Base-by-base conservation (phyloP, 1,139 yeast genomes). In the Kodamaea suecica region DNA sequence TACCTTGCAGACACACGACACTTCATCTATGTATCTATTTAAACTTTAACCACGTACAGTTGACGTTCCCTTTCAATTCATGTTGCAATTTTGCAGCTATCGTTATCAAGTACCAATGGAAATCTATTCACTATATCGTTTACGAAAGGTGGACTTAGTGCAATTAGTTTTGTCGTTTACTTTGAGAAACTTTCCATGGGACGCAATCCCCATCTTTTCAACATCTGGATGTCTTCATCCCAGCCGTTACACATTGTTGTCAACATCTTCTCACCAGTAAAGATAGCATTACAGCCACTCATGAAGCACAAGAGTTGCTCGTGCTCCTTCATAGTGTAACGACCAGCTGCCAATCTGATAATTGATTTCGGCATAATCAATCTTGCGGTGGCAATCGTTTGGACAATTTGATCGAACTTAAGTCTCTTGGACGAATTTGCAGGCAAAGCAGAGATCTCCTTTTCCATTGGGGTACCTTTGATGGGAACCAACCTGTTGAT, bases 171-270 rank as follows among this genome's bases (percentile, higher is more conserved):
- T 10, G 81, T 71, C 9, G 9, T 6, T 9, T 19, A 19, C 28
- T 25, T 25, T 4, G 28, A 25, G 17, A 25, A 25, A 25, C 28
- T 25, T 54, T 76, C 66, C 85, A 83, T 78, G 25, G 88, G 87
- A 43, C 57, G 64, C 48, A 82, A 56, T 0, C 94, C 94, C 92
- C 92, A 84, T 47, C 72, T 75, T 3, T 58, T 55, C 26, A 84
- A 61, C 86, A 84, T 77, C 7, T 59, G 70, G 44, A 72, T 80
- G 53, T 84, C 94, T 52, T 83, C 92, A 33, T 83, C 87, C 92
- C 92, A 84, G 3, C 88, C 90, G 44, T 78, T 80, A 54, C 94
- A 84, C 80, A 80, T 78, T 3, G 94, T 84, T 3, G 94, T 84
- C 42, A 84, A 61, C 92, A 84, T 84, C 48, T 74, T 78, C 56